Evolutionary conservation across 2,329 filamentous ascomycete species (phyloP), one percentile per base, ranked within the genome.

Genomic region (Tolypocladium pustulatum): DNA sequence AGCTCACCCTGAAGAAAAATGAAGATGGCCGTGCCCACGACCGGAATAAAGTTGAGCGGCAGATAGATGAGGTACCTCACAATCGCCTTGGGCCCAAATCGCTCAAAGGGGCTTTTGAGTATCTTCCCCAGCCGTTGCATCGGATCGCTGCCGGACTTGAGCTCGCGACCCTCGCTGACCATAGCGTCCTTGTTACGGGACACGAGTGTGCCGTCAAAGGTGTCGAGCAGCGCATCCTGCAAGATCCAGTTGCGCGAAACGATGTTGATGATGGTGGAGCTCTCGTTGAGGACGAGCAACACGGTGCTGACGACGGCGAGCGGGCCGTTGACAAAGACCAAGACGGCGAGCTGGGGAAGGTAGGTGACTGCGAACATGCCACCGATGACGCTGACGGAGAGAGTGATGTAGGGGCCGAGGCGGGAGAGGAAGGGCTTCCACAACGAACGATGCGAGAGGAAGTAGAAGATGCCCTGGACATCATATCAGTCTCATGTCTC

Each of bases 331-430:
- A 95, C 89, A 66, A 97, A 86, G 56, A 91, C 81, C 52, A 96
- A 81, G 17, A 96, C 73, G 0, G 91, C 89, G 30, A 91, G 82
- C 76, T 97, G 93, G 0, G 93, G 93, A 10, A 86, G 69, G 71
- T 96, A 97, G 55, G 91, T 89, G 69, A 97, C 86, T 65, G 88
- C 77, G 74, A 97, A 97, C 90, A 97, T 95, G 71, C 83, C 78
- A 13, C 79, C 78, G 1, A 92, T 86, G 53, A 97, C 86, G 52
- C 83, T 82, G 12, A 86, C 72, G 17, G 89, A 91, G 2, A 96
- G 81, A 1, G 81, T 79, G 56, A 95, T 65, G 34, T 87, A 91
- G 3, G 82, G 81, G 1, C 77, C 70, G 52, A 87, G 70, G 60
- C 78, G 78, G 8, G 78, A 80, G 41, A 80, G 63, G 51, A 86